phyloP scores from a whole-genome alignment of 2,329 filamentous ascomycete genomes.

The Tolypocladium sp. region DNA sequence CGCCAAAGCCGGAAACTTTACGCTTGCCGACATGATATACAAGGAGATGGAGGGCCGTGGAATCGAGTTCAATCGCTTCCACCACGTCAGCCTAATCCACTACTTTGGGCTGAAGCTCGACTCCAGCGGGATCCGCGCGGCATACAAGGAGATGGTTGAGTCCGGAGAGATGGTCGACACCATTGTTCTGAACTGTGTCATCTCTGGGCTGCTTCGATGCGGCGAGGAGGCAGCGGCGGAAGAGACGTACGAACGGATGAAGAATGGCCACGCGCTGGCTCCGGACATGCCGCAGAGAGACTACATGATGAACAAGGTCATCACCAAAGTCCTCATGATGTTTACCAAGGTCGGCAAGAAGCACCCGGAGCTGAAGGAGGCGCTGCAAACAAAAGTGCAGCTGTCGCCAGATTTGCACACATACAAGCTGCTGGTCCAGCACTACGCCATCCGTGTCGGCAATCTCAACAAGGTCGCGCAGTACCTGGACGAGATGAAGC shows the following conservation, averaged over 20 bases:
- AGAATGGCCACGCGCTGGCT: conserved; percentile 40
- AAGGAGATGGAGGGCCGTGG: conserved; percentile 68
- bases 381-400: conserved; percentile 52
- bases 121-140: conserved; percentile 61
- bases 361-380: conserved; percentile 42
- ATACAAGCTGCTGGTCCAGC: conserved; percentile 68
- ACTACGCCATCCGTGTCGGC: conserved; percentile 61
- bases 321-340: conserved; percentile 49
- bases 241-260: conserved; percentile 79
- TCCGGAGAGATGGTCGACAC: conserved; percentile 84
- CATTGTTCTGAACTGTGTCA: conserved; percentile 76
- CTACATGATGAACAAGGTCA: conserved; percentile 36
- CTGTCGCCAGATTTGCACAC: conserved; percentile 70
- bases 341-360: conserved; percentile 44
- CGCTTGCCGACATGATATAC: conserved; percentile 75
- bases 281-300: conserved; percentile 32
- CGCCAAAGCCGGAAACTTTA: conserved; percentile 74
- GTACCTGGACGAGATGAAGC: conserved; percentile 73
- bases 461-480: conserved; percentile 62
- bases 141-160: conserved; percentile 77
- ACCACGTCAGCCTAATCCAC: conserved; percentile 74
- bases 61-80: conserved; percentile 64
- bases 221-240: conserved; percentile 71
- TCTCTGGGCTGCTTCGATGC: conserved; percentile 66
- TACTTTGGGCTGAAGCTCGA: conserved; percentile 72